These are phyloP conservation scores for Cyclospora cayetanensis DNA, from an alignment of 169 alveolate species.

Conservation along the genomic window DNA sequence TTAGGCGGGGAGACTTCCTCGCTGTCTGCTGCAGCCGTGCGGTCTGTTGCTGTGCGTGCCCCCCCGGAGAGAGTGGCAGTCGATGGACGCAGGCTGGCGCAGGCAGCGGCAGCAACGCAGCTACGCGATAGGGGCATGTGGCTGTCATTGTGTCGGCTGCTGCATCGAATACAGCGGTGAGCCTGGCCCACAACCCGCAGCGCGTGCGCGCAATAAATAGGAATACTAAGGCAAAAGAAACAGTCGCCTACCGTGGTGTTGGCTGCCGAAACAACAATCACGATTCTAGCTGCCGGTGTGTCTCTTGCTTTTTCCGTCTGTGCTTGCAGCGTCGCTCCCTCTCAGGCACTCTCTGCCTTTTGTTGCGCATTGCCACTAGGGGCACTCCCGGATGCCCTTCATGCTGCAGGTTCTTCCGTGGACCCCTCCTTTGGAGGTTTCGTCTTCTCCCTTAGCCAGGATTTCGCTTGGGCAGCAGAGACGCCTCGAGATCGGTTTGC, in stretches of 20 bases:
- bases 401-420: background rate
- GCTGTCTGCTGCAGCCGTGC: background rate
- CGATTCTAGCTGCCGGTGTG: background rate
- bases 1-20: background rate
- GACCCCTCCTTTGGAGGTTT: background rate
- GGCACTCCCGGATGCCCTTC: background rate
- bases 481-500: background rate
- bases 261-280: background rate
- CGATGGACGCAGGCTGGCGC: background rate
- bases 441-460: background rate
- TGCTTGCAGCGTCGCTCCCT: background rate
- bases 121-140: background rate
- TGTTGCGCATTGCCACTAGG: background rate
- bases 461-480: background rate
- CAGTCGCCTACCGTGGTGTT: background rate
- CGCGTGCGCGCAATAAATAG: too few relatives aligned
- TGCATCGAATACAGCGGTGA: background rate
- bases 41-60: background rate
- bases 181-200: background rate
- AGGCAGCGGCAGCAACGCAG: background rate
- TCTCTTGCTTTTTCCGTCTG: background rate
- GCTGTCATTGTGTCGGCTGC: background rate
- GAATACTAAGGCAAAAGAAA: too few relatives aligned
- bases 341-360: background rate
- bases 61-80: background rate